phyloP scores from a whole-genome alignment of 192 early-diverging fungal genomes.

The Entomortierella chlamydospora region DNA sequence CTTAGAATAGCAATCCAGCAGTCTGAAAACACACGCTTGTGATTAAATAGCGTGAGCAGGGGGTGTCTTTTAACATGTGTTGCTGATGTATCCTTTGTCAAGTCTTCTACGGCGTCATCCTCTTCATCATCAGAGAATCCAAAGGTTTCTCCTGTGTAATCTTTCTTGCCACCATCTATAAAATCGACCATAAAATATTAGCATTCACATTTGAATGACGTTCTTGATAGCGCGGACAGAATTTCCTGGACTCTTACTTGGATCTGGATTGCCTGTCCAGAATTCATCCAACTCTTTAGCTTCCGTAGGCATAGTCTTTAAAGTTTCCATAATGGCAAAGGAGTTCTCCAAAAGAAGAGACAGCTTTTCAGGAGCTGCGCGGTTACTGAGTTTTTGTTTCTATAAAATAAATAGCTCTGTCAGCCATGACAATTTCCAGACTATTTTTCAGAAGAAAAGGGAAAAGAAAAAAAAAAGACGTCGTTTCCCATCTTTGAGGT shows the following conservation, averaged over 20 bases:
- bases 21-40: slow-evolving; percentile 79
- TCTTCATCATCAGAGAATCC: slow-evolving; percentile 52
- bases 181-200: neutral
- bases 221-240: no score
- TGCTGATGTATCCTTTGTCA: slow-evolving; percentile 32
- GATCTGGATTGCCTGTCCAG: slow-evolving; percentile 70
- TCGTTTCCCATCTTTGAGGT: neutral
- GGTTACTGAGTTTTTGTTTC: slow-evolving; percentile 37
- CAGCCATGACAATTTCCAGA: no score
- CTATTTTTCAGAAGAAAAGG: no score
- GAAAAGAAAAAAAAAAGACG: neutral
- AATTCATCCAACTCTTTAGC: slow-evolving; percentile 67
- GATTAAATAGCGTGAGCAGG: slow-evolving; percentile 60
- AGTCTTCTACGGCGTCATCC: slow-evolving; percentile 37
- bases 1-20: slow-evolving; percentile 84
- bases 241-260: slow-evolving; percentile 24
- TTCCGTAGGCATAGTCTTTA: slow-evolving; percentile 70
- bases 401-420: slow-evolving; percentile 38
- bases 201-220: no score
- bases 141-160: slow-evolving; percentile 34
- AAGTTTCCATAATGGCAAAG: slow-evolving; percentile 67
- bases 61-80: slow-evolving; percentile 35
- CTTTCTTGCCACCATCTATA: slow-evolving; percentile 52
- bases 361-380: slow-evolving; percentile 39
- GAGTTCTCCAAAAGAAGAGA: slow-evolving; percentile 65